Base-by-base conservation (phyloP, 2,329 filamentous ascomycete genomes). In the Fusarium praegraminearum region DNA sequence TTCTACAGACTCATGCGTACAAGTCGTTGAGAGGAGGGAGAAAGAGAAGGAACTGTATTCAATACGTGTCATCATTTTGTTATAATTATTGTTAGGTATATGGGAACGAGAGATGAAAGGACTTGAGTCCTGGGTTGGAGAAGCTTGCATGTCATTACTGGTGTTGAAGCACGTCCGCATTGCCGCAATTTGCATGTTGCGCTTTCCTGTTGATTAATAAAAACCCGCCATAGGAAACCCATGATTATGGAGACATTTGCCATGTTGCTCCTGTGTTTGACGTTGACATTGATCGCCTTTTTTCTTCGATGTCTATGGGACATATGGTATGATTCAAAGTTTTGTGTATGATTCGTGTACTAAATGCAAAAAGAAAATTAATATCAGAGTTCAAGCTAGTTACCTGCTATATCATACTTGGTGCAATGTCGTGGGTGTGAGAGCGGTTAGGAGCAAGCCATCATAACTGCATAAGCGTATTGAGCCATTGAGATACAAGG, bases 61-160 rank as follows among this genome's bases (percentile, higher is more conserved):
- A 67, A 61, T n/a, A 47, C 36, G 28, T 46, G 44, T 26, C 50
- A 62, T 36, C 60, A 65, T 56, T 33, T 54, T 71, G 52, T 65
- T 56, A 55, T 28, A 71, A 50, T 71, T 69, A 71, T 71, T 53
- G 57, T 62, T 43, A 49, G 28, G 33, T 69, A 44, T 40, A 38
- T 38, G 54, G 63, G 41, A 40, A 62, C 26, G 56, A 53, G 49
- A 52, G 22, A 18, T 20, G 28, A 24, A 55, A 32, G 43, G 45
- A 53, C 26, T 20, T 61, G 49, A n/a, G 46, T 33, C 45, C 35
- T 68, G 33, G 26, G 13, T 36, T 40, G 63, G 44, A 44, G 67
- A 65, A 65, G 49, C 46, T 71, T 71, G 68, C 65, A 71, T 71
- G 68, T 66, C 55, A 70, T 65, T 52, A 66, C 65, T 59, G 60